A percentile compares a stretch with the other conserved stretches of the same genome.
Evolutionary conservation across 2,329 filamentous ascomycete genomes (phyloP).

Genomic region (Gnomoniopsis smithogilvyi): DNA sequence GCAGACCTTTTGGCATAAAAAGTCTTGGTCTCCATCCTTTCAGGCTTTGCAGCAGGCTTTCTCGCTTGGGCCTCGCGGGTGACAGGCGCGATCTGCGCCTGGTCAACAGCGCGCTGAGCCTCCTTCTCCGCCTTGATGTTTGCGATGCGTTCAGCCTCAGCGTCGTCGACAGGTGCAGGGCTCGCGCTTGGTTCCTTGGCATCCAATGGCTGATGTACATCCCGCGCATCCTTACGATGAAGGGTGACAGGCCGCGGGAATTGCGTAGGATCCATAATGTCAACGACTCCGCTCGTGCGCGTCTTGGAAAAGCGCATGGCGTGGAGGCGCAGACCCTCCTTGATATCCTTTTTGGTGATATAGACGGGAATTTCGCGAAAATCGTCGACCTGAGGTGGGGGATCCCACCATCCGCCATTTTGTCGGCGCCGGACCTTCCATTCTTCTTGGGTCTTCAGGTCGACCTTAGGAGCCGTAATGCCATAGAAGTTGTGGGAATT

Average conservation of each 20-base stretch:
- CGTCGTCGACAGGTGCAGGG: slow-evolving; percentile 46
- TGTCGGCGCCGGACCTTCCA: slow-evolving; percentile 41
- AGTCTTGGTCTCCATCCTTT: slow-evolving; percentile 75
- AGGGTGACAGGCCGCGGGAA: slow-evolving; percentile 87
- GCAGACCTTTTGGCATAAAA: slow-evolving; percentile 76
- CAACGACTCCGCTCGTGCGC: slow-evolving; percentile 54
- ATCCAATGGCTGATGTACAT: slow-evolving; percentile 59
- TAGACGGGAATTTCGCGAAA: slow-evolving; percentile 66
- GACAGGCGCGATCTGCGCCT: slow-evolving; percentile 89
- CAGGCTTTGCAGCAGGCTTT: slow-evolving; percentile 58
- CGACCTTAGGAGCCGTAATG: slow-evolving; percentile 23
- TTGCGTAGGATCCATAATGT: slow-evolving; percentile 67
- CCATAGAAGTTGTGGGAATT: slow-evolving; percentile 15
- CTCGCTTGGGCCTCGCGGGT: slow-evolving; percentile 52
- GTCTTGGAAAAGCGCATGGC: slow-evolving; percentile 73
- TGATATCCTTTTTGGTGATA: slow-evolving; percentile 76
- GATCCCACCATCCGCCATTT: slow-evolving; percentile 57
- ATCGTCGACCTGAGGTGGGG: slow-evolving; percentile 39
- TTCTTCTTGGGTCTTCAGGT: slow-evolving; percentile 25
- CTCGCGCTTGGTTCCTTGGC: slow-evolving; percentile 52
- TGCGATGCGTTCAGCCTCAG: slow-evolving; percentile 62
- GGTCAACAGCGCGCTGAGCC: slow-evolving; percentile 79
- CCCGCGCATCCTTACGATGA: slow-evolving; percentile 82
- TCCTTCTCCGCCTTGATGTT: slow-evolving; percentile 76
- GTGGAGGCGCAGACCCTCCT: slow-evolving; percentile 80